phyloP scores from a whole-genome alignment of 306 rosid genomes.

The Luffa acutangula region DNA sequence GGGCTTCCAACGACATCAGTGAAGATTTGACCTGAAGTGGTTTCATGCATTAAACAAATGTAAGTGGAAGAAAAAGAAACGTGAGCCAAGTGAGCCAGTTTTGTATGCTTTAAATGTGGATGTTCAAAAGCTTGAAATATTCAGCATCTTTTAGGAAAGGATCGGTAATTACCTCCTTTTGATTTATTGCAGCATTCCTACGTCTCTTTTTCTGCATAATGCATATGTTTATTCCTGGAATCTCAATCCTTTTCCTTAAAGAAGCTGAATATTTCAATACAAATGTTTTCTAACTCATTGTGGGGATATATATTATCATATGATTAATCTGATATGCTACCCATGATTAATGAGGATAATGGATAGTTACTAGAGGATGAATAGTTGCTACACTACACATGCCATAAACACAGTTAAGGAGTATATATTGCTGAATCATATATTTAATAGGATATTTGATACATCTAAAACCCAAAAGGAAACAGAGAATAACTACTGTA shows the following conservation, averaged over 20 bases:
- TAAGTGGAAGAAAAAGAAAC: not conserved
- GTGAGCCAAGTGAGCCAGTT: not conserved
- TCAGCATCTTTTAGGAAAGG: not conserved
- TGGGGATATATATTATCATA: not conserved
- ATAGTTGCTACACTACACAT: not conserved
- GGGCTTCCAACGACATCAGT: slow-evolving; percentile 78
- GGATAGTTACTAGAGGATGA: not conserved
- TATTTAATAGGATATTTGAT: not conserved
- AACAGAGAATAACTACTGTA: not conserved
- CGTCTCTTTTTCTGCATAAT: not conserved
- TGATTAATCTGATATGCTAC: not conserved
- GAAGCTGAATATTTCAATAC: slow-evolving; percentile 4
- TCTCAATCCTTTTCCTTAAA: slow-evolving; percentile 5
- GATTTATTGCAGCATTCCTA: not conserved
- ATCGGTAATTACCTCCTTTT: not conserved
- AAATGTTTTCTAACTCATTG: not conserved
- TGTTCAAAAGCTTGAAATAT: not conserved
- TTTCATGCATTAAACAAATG: not conserved
- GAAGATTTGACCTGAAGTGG: slow-evolving; percentile 53
- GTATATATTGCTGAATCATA: not conserved
- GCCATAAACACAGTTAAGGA: not conserved
- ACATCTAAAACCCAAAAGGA: not conserved
- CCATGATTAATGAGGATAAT: not conserved
- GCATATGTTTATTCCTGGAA: not conserved
- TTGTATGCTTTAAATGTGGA: not conserved